phyloP scores from a whole-genome alignment of 495 filamentous ascomycete genomes.

The Tuber indicum region DNA sequence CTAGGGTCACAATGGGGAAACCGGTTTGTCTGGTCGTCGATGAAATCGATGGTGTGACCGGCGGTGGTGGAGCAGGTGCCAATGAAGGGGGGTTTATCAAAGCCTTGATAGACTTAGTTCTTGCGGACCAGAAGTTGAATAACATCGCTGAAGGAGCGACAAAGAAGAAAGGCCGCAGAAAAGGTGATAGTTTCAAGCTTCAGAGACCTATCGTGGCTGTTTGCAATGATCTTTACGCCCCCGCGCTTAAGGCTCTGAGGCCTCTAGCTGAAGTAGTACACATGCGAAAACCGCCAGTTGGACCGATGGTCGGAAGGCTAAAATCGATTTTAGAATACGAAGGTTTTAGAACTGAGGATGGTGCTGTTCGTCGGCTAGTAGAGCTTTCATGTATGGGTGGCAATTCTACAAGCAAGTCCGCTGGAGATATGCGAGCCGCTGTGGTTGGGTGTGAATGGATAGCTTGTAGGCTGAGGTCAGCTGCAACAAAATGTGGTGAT shows the following conservation, averaged over 20 bases:
- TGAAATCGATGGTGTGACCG: conserved; percentile 89
- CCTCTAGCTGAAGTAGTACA: conserved; percentile 86
- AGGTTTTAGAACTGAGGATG: conserved; percentile 74
- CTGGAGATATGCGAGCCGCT: conserved; percentile 85
- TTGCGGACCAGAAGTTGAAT: conserved; percentile 63
- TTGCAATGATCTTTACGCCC: conserved; percentile 96
- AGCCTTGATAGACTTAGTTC: conserved; percentile 81
- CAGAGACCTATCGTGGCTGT: conserved; percentile 84
- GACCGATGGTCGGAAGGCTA: conserved; percentile 75
- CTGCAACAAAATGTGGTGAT: conserved; percentile 33
- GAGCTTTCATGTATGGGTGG: conserved; percentile 51
- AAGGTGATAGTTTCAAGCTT: conserved; percentile 74
- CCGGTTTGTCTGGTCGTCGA: conserved; percentile 93
- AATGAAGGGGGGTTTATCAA: conserved; percentile 88
- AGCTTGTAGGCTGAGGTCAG: conserved; percentile 66
- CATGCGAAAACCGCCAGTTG: conserved; percentile 77
- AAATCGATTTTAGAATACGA: conserved; percentile 79
- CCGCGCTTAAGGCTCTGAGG: conserved; percentile 75
- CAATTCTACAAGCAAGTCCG: conserved; percentile 53
- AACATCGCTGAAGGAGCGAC: conserved; percentile 21
- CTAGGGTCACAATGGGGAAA: conserved; percentile 65
- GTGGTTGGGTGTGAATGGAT: conserved; percentile 96
- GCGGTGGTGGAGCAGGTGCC: conserved; percentile 55
- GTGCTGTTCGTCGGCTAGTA: conserved; percentile 80
- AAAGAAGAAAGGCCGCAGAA: conserved; percentile 48